Evolutionary conservation across 140 eudicot species (phyloP).

Genomic region (Eryngium alpinum): DNA sequence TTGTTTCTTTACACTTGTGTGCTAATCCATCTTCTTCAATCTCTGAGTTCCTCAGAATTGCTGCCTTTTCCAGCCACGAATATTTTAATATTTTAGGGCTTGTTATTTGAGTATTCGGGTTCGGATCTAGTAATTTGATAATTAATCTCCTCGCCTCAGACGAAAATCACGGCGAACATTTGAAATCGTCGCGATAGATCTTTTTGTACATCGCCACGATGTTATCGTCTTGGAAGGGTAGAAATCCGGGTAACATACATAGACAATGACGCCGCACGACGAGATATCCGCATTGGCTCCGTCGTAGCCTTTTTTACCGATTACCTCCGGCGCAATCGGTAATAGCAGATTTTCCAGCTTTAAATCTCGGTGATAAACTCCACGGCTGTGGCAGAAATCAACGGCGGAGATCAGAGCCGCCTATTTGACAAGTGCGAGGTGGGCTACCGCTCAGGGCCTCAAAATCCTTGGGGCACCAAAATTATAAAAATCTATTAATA

Average conservation of each 20-base stretch:
- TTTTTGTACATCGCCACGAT: constrained; percentile 58
- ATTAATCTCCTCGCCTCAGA: constrained; percentile 53
- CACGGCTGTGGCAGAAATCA: constrained; percentile 90
- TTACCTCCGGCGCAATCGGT: constrained; percentile 89
- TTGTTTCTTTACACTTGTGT: constrained; percentile 37
- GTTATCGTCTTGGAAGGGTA: constrained; percentile 84
- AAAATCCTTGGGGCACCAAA: too few relatives aligned
- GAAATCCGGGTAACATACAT: constrained; percentile 72
- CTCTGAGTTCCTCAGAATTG: constrained; percentile 20
- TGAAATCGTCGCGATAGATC: constrained; percentile 76
- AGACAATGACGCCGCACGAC: constrained; percentile 89
- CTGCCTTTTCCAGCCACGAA: constrained; percentile 53
- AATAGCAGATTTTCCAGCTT: constrained; percentile 76
- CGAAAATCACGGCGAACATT: constrained; percentile 91
- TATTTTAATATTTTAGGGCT: constrained; percentile 54
- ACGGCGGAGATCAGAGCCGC: constrained; percentile 83
- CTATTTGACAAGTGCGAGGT: too few relatives aligned
- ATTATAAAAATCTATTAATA: too few relatives aligned
- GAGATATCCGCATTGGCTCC: constrained; percentile 88
- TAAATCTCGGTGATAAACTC: constrained; percentile 81
- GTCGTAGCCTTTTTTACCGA: constrained; percentile 74
- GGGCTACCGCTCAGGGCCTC: too few relatives aligned
- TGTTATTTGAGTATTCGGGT: constrained; percentile 52
- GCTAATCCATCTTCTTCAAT: constrained; percentile 14
- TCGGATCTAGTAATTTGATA: constrained; percentile 71